Evolutionary conservation across 106 monocot species (phyloP), one percentile per base, ranked within the genome.

Genomic region (Ottelia alismoides): DNA sequence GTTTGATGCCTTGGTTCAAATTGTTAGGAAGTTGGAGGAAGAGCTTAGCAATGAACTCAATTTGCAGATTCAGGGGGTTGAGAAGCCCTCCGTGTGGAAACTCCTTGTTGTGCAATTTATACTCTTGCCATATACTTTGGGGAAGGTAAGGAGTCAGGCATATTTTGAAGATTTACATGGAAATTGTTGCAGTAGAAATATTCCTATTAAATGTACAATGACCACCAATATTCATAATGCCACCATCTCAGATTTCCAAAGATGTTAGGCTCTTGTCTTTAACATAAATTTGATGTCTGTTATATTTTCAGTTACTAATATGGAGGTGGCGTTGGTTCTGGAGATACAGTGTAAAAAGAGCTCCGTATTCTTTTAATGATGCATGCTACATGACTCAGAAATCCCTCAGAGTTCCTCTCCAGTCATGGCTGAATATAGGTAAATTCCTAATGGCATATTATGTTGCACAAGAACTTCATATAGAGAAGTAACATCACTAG

Each of bases 51-150:
- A 74, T 60, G 94, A 88, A 63, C 78, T 96, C 50, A 74, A 96
- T 27, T 74, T 96, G 76, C 88, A 96, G 57, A 96, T 96, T 22
- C 78, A 84, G 52, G 94, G 94, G 61, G 65, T 74, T 70, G 94
- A 84, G 29, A 96, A 74, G 69, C 94, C 94, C 12, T 85, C 88
- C 2, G 2, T 96, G 4, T 96, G 94, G 94, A 84, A 76, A 49
- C 78, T 98, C 57, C 29, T 85, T 50, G 98, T 67, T 47, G 64
- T 98, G 19, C 82, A 75, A 30, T 80, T 98, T 67, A 27, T 82
- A 47, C 85, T 98, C 58, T 53, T 98, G 46, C 98, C 98, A 55
- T 98, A 90, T 49, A 73, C 67, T 57, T 20, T 98, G 44, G 79
- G 85, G 48, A 98, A 90, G 90, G 98, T 98, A 19, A 55, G 56